Conservation (phyloP, 768 basidiomycete species). For the Pleurotus tuber-regium region DNA sequence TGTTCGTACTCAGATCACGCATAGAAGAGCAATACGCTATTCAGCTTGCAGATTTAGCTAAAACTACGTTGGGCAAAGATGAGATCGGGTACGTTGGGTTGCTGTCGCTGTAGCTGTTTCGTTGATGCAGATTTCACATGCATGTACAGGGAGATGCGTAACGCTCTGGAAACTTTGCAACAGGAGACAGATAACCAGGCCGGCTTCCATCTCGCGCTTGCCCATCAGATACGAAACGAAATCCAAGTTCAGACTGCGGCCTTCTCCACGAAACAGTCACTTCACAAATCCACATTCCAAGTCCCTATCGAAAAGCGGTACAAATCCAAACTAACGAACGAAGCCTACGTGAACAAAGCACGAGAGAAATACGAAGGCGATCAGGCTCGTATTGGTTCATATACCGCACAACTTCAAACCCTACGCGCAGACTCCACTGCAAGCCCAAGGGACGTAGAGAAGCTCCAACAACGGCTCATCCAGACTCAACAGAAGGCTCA, state of each 20-base stretch:
- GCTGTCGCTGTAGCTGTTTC: too few species aligned
- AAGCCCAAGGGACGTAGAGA: conserved; percentile 73
- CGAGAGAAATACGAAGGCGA: conserved; percentile 93
- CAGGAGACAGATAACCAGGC: conserved; percentile 85
- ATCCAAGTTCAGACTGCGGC: conserved; percentile 64
- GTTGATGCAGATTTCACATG: too few species aligned
- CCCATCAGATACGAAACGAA: conserved; percentile 71
- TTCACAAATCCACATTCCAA: conserved; percentile 74
- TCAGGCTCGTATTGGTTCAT: conserved; percentile 92
- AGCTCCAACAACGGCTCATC: conserved; percentile 82
- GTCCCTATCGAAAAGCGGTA: conserved; percentile 83
- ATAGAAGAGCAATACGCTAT: conserved; percentile 98
- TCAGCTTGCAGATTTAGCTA: conserved; percentile 75
- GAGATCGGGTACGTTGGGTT: conserved; percentile 80
- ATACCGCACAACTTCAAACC: conserved; percentile 70
- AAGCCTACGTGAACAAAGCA: conserved; percentile 82
- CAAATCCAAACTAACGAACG: conserved; percentile 86
- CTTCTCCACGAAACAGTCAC: conserved; percentile 63
- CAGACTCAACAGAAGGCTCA: conserved; percentile 87
- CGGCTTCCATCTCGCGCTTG: conserved; percentile 66
- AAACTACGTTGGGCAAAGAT: conserved; percentile 74
- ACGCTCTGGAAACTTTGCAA: conserved; percentile 75
- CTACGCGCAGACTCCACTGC: conserved; percentile 65
- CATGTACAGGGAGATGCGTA: conserved; percentile 72
- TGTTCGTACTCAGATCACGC: conserved; percentile 60